A percentile compares a stretch with the other conserved stretches of the same genome.
phyloP scores from a whole-genome alignment of 2,329 filamentous ascomycete species.

The Fusarium duplospermum region DNA sequence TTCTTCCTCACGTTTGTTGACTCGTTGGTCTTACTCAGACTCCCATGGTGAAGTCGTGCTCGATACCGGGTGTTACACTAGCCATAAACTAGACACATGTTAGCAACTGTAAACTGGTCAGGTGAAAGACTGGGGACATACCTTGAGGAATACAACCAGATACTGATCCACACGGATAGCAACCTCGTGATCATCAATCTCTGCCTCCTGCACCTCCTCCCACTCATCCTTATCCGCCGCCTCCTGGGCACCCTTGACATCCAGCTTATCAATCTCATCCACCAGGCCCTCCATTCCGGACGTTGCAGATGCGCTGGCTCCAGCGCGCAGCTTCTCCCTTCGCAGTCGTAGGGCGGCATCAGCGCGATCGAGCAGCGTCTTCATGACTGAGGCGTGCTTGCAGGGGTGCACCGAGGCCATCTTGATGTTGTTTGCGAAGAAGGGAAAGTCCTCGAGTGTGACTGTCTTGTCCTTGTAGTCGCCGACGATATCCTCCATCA shows the following conservation, averaged over 20 bases:
- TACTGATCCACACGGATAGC: slow-evolving; percentile 92
- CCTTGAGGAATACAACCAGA: slow-evolving; percentile 87
- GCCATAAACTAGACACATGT: slow-evolving; percentile 71
- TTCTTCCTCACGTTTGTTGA: background rate
- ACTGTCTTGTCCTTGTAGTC: slow-evolving; percentile 99
- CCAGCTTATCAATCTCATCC: slow-evolving; percentile 78
- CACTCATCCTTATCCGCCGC: slow-evolving; percentile 69
- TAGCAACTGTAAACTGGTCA: background rate
- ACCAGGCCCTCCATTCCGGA: slow-evolving; percentile 86
- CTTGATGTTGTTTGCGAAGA: slow-evolving; percentile 90
- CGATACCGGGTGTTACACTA: slow-evolving; percentile 91
- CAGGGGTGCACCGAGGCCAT: slow-evolving; percentile 98
- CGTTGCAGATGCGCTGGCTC: slow-evolving; percentile 15
- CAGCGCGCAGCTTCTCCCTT: slow-evolving; percentile 79
- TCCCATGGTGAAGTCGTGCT: slow-evolving; percentile 42
- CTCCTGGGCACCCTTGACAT: slow-evolving; percentile 64
- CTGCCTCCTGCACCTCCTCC: slow-evolving; percentile 72
- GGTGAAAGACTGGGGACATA: slow-evolving; percentile 50
- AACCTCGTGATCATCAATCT: slow-evolving; percentile 76
- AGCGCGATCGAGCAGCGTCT: slow-evolving; percentile 92
- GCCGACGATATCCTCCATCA: slow-evolving; percentile 97
- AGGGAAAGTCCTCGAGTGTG: slow-evolving; percentile 96
- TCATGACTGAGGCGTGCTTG: slow-evolving; percentile 98
- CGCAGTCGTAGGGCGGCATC: slow-evolving; percentile 92
- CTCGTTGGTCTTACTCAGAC: slow-evolving; percentile 21